phyloP scores from a whole-genome alignment of 495 filamentous ascomycete genomes.

The Hypoxylon rickii region DNA sequence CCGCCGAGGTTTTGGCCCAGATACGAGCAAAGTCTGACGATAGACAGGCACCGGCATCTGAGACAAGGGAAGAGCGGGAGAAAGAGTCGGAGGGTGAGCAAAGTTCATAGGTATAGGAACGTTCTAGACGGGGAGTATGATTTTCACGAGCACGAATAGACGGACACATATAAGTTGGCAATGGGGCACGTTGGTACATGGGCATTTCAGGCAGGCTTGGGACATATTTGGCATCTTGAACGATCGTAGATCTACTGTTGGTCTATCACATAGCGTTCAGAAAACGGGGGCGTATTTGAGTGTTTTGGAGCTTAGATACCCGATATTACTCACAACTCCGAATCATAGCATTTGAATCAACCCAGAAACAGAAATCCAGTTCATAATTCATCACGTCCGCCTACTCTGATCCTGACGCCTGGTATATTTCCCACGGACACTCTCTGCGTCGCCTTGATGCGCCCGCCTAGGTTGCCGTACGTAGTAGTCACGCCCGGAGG shows the following conservation, averaged over 20 bases:
- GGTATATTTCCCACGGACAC: constrained; percentile 32
- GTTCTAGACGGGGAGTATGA: not conserved
- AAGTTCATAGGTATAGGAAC: not conserved
- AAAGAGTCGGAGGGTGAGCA: not conserved
- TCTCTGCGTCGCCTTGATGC: constrained; percentile 29
- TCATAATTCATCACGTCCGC: constrained; percentile 41
- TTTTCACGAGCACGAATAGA: constrained; percentile 1
- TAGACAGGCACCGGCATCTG: not conserved
- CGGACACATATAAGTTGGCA: not conserved
- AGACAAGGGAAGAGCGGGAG: not conserved
- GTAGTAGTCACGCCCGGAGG: constrained; percentile 36
- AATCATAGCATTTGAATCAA: not conserved
- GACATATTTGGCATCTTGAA: too few relatives aligned
- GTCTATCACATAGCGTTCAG: not conserved
- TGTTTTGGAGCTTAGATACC: constrained; percentile 9
- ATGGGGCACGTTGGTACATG: not conserved
- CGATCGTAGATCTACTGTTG: too few relatives aligned
- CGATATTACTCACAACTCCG: constrained; percentile 10
- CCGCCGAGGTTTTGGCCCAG: constrained; percentile 54
- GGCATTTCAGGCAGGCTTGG: constrained; percentile 4
- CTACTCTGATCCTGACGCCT: constrained; percentile 38
- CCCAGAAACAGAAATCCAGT: too few relatives aligned
- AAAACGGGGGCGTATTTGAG: not conserved
- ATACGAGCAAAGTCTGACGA: constrained; percentile 19
- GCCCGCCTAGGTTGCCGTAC: constrained; percentile 31